Percentiles rank a stretch among this genome's conserved stretches.
Conservation (phyloP, 2,329 filamentous ascomycete species). For the Epichloe aotearoae region DNA sequence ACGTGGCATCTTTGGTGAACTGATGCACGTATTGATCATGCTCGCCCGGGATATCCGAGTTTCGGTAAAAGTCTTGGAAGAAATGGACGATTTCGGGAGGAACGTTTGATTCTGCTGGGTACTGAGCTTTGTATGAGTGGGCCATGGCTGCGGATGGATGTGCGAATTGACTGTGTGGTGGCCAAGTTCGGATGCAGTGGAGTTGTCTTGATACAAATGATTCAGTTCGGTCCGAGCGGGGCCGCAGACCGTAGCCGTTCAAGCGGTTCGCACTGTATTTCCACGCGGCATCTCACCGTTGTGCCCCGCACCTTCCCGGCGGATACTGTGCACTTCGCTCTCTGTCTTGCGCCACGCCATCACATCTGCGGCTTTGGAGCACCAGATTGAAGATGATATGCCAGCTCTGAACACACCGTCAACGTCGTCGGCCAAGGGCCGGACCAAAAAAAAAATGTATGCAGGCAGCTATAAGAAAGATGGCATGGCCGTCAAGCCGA, state of each 20-base stretch:
- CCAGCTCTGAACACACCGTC: too few relatives aligned
- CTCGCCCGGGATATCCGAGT: conserved; percentile 17
- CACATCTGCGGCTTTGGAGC: too few relatives aligned
- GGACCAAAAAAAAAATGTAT: too few relatives aligned
- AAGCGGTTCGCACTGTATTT: conserved; percentile 1
- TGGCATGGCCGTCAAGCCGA: too few relatives aligned
- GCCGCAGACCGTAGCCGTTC: too few relatives aligned
- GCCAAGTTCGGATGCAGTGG: too few relatives aligned
- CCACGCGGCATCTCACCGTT: neutral
- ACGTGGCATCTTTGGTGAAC: conserved; percentile 17
- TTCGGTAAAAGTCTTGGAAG: conserved; percentile 17
- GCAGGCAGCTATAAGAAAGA: too few relatives aligned
- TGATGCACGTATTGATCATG: conserved; percentile 16
- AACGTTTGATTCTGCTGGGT: conserved; percentile 9
- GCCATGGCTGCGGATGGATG: neutral
- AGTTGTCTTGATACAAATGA: too few relatives aligned
- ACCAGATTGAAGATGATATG: too few relatives aligned
- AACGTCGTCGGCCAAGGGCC: too few relatives aligned
- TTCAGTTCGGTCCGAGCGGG: too few relatives aligned
- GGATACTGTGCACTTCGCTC: conserved; percentile 4
- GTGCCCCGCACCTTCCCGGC: neutral
- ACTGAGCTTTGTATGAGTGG: conserved; percentile 10
- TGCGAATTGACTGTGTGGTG: neutral
- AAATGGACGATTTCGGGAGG: conserved; percentile 13
- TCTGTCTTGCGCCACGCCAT: too few relatives aligned